These are phyloP conservation scores for Phalaenopsis equestris DNA, from an alignment of 106 monocot species.

Conservation along the genomic window DNA sequence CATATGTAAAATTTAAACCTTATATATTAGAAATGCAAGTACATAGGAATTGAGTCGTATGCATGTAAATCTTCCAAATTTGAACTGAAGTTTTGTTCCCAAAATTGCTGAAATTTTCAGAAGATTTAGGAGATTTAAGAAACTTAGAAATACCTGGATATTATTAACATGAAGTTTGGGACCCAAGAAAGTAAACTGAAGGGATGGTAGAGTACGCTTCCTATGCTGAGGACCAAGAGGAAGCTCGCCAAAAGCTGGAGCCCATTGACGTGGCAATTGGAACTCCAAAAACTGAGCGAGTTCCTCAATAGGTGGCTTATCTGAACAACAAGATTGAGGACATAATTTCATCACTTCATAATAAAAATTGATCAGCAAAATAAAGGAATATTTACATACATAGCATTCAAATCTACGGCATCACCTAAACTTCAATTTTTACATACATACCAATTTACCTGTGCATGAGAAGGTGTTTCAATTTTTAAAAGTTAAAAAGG, in stretches of 20 bases:
- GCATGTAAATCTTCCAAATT: background rate
- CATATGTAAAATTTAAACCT: too few species aligned
- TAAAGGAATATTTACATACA: background rate
- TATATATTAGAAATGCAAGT: too few species aligned
- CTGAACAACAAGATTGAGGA: constrained; percentile 19
- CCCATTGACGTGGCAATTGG: constrained; percentile 75
- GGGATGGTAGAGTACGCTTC: constrained; percentile 44
- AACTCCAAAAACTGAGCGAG: constrained; percentile 71
- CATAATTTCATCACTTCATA: constrained; percentile 7
- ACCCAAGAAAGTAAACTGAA: constrained; percentile 57
- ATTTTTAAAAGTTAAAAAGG: too few species aligned
- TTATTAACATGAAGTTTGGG: constrained; percentile 58
- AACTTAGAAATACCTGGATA: constrained; percentile 27
- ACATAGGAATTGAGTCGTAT: too few species aligned
- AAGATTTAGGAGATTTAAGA: background rate
- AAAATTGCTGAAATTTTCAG: background rate
- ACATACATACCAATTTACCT: too few species aligned
- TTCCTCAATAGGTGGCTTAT: constrained; percentile 75
- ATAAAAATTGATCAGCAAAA: background rate
- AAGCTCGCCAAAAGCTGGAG: constrained; percentile 61
- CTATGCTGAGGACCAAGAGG: constrained; percentile 44
- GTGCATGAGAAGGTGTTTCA: too few species aligned
- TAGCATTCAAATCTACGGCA: too few species aligned
- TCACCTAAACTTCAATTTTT: too few species aligned
- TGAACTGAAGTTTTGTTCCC: background rate